Evolutionary conservation across 2,329 filamentous ascomycete genomes (phyloP), one percentile per base, ranked within the genome.

Genomic region (Grosmannia penicillata): DNA sequence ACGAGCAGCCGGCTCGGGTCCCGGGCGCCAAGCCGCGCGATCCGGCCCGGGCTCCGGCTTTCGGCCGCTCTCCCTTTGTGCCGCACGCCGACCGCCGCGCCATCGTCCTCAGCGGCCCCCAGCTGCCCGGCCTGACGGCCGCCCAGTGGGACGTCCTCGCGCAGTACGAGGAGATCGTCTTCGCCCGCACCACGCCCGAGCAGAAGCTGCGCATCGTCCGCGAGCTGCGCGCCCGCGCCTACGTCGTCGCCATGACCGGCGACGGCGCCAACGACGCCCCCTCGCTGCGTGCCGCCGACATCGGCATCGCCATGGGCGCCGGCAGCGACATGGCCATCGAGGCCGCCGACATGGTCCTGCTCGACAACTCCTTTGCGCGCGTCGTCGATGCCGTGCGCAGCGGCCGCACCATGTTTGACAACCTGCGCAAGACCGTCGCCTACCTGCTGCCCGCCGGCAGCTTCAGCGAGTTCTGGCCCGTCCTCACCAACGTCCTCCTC

Each of bases 201-300:
- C 80, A 86, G 52, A 87, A 87, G 53, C 68, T 86, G 7, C 74
- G 78, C 25, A 86, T 86, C 43, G 80, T 87, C n/a, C 71, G 72
- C 23, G 79, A 82, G 52, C 77, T 85, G 43, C 80, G 83, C 51
- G 56, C 64, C 1, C 62, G 70, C 8, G 63, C 70, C 51, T 79
- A 47, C 56, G 78, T 82, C 2, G 74, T 93, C 1, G 84, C 77
- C 28, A 91, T 93, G 73, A 82, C 87, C 2, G 85, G 84, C 27
- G 84, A 93, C 48, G 84, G 85, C 15, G 83, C 89, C 47, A 93
- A 93, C 49, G 85, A 93, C 51, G 80, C 83, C 0, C 83, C 84
- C 0, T 84, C 84, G 2, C 70, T 93, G 4, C 75, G 80, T 2
- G 76, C 77, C 1, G 82, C 85, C 14, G 84, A 93, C 48, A 75